Evolutionary conservation across 73 alveolate species (phyloP).

Genomic region (Tetrahymena thermophila): DNA sequence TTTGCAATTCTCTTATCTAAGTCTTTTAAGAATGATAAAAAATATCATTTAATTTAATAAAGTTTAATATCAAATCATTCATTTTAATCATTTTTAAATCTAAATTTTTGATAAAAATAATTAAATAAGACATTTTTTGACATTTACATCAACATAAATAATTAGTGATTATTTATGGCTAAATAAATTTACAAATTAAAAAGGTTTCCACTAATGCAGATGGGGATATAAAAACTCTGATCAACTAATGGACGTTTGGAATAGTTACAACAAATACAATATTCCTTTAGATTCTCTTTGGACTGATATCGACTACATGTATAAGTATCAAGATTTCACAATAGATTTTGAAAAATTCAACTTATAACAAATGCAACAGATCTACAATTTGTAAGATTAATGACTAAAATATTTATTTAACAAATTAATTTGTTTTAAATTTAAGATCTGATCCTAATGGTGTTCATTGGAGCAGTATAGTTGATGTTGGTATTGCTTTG

Average conservation of each 20-base stretch:
- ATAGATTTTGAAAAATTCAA: slow-evolving; percentile 49
- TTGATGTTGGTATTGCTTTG: slow-evolving; percentile 86
- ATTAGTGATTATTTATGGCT: neutral
- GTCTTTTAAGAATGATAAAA: too few species aligned
- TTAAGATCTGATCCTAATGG: slow-evolving; percentile 48
- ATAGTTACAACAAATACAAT: slow-evolving; percentile 51
- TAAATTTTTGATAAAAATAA: too few species aligned
- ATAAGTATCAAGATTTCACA: slow-evolving; percentile 73
- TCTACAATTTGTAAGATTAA: neutral
- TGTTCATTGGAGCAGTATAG: slow-evolving; percentile 72
- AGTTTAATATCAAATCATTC: too few species aligned
- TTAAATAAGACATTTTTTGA: too few species aligned
- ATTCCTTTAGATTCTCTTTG: slow-evolving; percentile 95
- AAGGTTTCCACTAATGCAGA: slow-evolving; percentile 86
- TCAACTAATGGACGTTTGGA: slow-evolving; percentile 50
- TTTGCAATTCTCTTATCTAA: too few species aligned
- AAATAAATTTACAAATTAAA: neutral
- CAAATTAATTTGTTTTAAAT: neutral
- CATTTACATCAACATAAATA: too few species aligned
- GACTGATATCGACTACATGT: slow-evolving; percentile 96
- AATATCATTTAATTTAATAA: too few species aligned
- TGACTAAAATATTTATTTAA: neutral
- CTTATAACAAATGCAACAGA: slow-evolving; percentile 43
- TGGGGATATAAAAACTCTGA: slow-evolving; percentile 81
- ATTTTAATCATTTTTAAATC: too few species aligned